Percentiles rank a stretch among this genome's conserved stretches.
phyloP scores from a whole-genome alignment of 2,329 filamentous ascomycete genomes.

The Paraphoma chrysanthemicola region DNA sequence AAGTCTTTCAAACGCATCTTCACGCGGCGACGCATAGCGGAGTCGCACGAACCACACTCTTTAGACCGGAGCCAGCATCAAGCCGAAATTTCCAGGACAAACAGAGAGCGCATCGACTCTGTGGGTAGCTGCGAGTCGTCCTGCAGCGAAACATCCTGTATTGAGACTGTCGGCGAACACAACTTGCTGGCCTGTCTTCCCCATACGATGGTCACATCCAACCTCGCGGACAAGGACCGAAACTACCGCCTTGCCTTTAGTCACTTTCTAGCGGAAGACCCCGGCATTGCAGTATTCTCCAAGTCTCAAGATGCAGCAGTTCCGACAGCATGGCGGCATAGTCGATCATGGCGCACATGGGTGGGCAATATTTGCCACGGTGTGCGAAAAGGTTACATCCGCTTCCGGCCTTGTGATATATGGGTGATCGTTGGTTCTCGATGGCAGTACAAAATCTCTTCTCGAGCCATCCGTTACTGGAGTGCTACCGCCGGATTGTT shows the following conservation, averaged over 20 bases:
- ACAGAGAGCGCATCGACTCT: neutral
- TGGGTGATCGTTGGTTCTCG: constrained; percentile 8
- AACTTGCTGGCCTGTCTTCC: constrained; percentile 6
- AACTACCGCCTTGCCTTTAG: constrained; percentile 10
- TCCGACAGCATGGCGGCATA: constrained; percentile 4
- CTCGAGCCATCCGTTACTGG: constrained; percentile 9
- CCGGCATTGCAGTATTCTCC: constrained; percentile 17
- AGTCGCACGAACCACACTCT: neutral
- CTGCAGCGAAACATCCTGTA: neutral
- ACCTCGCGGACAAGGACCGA: constrained; percentile 8
- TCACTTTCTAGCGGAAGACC: constrained; percentile 13
- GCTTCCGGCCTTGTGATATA: constrained; percentile 1
- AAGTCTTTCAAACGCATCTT: neutral
- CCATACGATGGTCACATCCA: constrained; percentile 12
- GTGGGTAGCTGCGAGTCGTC: neutral
- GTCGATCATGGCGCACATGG: constrained; percentile 2
- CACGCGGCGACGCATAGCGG: neutral
- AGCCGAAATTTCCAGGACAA: neutral
- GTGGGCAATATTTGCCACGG: neutral
- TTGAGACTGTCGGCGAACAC: neutral
- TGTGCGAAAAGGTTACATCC: constrained; percentile 2
- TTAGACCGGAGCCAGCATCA: neutral
- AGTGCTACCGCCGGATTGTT: constrained; percentile 6
- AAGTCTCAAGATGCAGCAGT: constrained; percentile 7
- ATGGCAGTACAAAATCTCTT: constrained; percentile 12